Conservation (phyloP, 352 stramenopile genomes). For the Phytopythium delawarense region DNA sequence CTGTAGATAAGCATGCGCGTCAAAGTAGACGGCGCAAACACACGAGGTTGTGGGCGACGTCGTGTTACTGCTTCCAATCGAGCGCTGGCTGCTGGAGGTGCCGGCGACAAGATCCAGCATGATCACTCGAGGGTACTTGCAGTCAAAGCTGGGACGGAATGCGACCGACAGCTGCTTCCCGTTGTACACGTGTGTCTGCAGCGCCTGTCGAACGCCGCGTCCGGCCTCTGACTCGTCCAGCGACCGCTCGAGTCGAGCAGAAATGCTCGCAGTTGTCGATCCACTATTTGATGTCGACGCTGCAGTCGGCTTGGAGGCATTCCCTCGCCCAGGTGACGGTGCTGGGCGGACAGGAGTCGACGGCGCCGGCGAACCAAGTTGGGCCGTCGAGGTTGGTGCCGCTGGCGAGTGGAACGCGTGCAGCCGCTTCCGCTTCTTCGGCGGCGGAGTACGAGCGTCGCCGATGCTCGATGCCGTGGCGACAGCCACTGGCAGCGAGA, state of each 20-base stretch:
- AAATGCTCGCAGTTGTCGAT: conserved; percentile 13
- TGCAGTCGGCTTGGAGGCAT: no score
- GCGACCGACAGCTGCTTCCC: conserved; percentile 38
- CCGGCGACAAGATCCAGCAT: conserved; percentile 30
- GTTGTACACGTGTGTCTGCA: conserved; percentile 52
- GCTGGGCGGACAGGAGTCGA: background rate
- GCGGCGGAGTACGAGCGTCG: background rate
- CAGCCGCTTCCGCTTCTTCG: background rate
- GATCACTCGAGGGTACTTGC: conserved; percentile 22
- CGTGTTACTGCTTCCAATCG: background rate
- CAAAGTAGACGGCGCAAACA: conserved; percentile 36
- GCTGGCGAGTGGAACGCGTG: background rate
- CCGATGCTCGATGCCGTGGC: no score
- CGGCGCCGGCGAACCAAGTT: no score
- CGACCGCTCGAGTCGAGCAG: conserved; percentile 43
- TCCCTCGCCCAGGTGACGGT: background rate
- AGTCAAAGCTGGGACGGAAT: conserved; percentile 30
- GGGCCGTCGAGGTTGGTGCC: no score
- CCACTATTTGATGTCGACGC: background rate
- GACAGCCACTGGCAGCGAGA: background rate
- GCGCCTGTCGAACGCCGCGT: conserved; percentile 27
- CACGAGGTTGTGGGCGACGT: background rate
- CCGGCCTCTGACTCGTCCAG: conserved; percentile 33
- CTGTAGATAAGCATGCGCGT: conserved; percentile 34
- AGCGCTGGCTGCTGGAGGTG: background rate